Evolutionary conservation across 2,329 filamentous ascomycete genomes (phyloP).

Genomic region (Lomentospora prolificans): DNA sequence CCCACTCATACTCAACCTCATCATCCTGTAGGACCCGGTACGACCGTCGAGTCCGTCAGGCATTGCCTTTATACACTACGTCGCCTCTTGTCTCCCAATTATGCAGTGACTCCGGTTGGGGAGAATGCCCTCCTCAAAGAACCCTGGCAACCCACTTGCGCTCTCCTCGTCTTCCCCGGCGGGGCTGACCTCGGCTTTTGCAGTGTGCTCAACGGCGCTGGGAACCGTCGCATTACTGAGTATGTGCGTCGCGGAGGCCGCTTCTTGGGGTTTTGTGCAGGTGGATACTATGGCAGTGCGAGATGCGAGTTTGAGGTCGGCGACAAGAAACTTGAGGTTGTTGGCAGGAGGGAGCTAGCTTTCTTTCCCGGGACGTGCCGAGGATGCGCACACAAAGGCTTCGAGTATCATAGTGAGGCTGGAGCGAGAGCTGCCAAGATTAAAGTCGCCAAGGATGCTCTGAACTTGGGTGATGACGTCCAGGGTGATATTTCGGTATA

Average conservation of each 20-base stretch:
- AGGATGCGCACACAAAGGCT: slow-evolving; percentile 79
- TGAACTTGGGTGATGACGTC: slow-evolving; percentile 38
- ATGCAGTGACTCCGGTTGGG: slow-evolving; percentile 81
- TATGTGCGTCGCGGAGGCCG: slow-evolving; percentile 78
- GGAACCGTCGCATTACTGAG: slow-evolving; percentile 74
- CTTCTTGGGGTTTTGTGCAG: slow-evolving; percentile 89
- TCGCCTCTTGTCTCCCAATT: slow-evolving; percentile 76
- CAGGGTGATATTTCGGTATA: slow-evolving; percentile 64
- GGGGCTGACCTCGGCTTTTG: slow-evolving; percentile 93
- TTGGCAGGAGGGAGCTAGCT: slow-evolving; percentile 72
- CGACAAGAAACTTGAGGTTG: slow-evolving; percentile 68
- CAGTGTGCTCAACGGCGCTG: slow-evolving; percentile 73
- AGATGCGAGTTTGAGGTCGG: slow-evolving; percentile 90
- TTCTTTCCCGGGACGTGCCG: slow-evolving; percentile 85
- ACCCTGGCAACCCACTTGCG: slow-evolving; percentile 81
- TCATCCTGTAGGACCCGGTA: slow-evolving; percentile 58
- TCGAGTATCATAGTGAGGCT: slow-evolving; percentile 79
- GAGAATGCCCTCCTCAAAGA: slow-evolving; percentile 76
- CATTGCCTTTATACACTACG: slow-evolving; percentile 84
- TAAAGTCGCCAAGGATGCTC: slow-evolving; percentile 49
- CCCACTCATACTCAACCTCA: slow-evolving; percentile 8
- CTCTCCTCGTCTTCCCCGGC: slow-evolving; percentile 82
- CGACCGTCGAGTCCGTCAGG: slow-evolving; percentile 77
- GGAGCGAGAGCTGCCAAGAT: slow-evolving; percentile 69
- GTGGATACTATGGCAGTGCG: slow-evolving; percentile 78